Evolutionary conservation across 176 grass and related monocot genomes (phyloP).

Genomic region (Poa annua): DNA sequence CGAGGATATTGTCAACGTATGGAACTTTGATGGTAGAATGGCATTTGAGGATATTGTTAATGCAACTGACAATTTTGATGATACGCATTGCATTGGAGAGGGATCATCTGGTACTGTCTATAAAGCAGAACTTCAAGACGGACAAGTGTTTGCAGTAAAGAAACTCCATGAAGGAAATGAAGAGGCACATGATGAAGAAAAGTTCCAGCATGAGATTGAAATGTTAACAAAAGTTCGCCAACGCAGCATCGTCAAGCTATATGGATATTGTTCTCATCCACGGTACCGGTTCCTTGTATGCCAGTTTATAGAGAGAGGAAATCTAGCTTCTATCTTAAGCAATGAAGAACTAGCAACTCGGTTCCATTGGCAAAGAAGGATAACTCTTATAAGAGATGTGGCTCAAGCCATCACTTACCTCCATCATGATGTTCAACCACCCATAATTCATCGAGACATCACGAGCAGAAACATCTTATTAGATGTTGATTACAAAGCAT

Average conservation of each 20-base stretch:
- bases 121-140: constrained; percentile 22
- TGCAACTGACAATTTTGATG: constrained; percentile 39
- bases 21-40: constrained; percentile 39
- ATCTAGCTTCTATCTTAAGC: constrained; percentile 14
- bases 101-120: constrained; percentile 32
- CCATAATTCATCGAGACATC: constrained; percentile 37
- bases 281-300: constrained; percentile 34
- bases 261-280: constrained; percentile 36
- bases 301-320: constrained; percentile 35
- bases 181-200: constrained; percentile 19
- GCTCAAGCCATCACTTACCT: constrained; percentile 43
- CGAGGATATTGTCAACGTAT: constrained; percentile 26
- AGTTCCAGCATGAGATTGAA: constrained; percentile 31
- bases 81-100: constrained; percentile 26
- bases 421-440: constrained; percentile 34
- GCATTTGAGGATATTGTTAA: constrained; percentile 34
- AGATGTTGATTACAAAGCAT: constrained; percentile 41
- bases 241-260: constrained; percentile 30
- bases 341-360: constrained; percentile 5
- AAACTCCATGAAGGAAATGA: background rate
- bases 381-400: constrained; percentile 20
- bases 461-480: constrained; percentile 43
- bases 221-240: constrained; percentile 28
- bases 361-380: constrained; percentile 29
- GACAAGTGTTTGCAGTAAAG: constrained; percentile 24